Conservation (phyloP, 139 green algal genomes). For the Coelastrella sp. region DNA sequence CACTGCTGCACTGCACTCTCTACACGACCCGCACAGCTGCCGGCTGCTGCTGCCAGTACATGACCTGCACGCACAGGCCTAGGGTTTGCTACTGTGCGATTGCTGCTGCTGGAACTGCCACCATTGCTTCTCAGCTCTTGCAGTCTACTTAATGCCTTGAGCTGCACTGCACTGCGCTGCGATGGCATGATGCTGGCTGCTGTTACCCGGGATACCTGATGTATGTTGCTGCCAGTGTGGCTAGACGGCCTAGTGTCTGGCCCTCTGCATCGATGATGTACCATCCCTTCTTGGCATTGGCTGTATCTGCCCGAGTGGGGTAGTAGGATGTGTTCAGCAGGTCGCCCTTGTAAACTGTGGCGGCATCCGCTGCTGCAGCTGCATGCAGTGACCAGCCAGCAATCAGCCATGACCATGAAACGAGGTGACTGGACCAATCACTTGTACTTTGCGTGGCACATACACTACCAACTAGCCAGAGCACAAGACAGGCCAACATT, state of each 20-base stretch:
- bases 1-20: neutral
- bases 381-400: neutral
- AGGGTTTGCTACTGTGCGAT: too few species aligned
- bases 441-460: neutral
- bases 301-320: slow-evolving; percentile 86
- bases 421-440: too few species aligned
- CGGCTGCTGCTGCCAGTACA: too few species aligned
- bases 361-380: slow-evolving; percentile 23
- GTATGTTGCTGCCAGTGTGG: slow-evolving; percentile 84
- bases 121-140: neutral
- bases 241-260: slow-evolving; percentile 94
- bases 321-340: slow-evolving; percentile 97
- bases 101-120: neutral
- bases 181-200: neutral
- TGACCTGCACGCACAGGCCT: too few species aligned
- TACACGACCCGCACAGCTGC: neutral
- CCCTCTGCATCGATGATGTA: slow-evolving; percentile 96
- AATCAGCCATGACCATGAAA: neutral
- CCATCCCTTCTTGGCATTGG: slow-evolving; percentile 90
- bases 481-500: neutral
- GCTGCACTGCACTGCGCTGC: neutral
- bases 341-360: slow-evolving; percentile 70
- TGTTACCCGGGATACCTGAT: slow-evolving; percentile 69
- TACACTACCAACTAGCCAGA: neutral
- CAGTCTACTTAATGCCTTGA: neutral